These are phyloP conservation scores for Trichoderma atrobrunneum DNA, from an alignment of 2,329 filamentous ascomycete species.

Conservation along the genomic window DNA sequence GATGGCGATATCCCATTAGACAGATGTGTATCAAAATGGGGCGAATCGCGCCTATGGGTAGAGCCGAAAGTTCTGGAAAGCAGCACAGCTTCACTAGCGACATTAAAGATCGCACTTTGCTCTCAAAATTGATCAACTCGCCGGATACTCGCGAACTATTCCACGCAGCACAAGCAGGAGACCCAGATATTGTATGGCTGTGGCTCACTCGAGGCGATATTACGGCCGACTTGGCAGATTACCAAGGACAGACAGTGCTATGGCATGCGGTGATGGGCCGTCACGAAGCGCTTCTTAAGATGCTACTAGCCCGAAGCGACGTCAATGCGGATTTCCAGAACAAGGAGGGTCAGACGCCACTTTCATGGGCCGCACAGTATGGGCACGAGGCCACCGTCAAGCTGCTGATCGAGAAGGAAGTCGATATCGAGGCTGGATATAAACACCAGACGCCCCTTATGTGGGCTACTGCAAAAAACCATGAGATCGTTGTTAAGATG, in stretches of 20 bases:
- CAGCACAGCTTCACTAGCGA: not conserved
- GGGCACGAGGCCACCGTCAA: not conserved
- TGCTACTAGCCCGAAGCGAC: not conserved
- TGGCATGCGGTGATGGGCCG: not conserved
- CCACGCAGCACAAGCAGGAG: not conserved
- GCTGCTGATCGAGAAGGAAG: not conserved
- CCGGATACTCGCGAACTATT: too few relatives aligned
- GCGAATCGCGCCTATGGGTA: not conserved
- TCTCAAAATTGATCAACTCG: not conserved
- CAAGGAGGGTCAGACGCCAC: not conserved
- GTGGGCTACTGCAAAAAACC: accelerated
- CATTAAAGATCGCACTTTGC: not conserved
- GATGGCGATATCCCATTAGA: not conserved
- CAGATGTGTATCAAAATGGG: not conserved
- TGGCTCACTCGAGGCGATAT: not conserved
- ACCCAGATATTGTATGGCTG: not conserved
- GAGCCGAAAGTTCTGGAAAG: not conserved
- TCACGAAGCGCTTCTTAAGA: not conserved
- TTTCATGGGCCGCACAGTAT: not conserved
- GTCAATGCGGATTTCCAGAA: not conserved
- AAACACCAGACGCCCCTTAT: not conserved
- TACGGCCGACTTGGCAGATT: not conserved
- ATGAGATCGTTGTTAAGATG: not conserved
- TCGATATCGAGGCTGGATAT: not conserved
- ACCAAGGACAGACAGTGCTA: not conserved